These are phyloP conservation scores for Albatrellus ellisii DNA, from an alignment of 768 basidiomycete genomes.

Conservation along the genomic window DNA sequence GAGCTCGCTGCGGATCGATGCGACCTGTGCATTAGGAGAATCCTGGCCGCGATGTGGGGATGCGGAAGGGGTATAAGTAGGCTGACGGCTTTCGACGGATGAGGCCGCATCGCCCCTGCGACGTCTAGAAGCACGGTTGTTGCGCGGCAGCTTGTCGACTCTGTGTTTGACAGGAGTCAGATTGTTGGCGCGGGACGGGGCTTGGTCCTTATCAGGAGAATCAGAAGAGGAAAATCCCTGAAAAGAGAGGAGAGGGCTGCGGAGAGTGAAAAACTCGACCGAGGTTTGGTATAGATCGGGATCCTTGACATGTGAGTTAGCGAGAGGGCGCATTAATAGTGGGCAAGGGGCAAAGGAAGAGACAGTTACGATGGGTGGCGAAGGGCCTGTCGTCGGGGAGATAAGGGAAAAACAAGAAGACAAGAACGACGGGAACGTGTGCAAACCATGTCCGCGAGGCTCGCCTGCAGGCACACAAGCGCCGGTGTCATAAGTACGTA, in stretches of 20 bases:
- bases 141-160: constrained; percentile 14
- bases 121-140: constrained; percentile 12
- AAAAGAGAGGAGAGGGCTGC: constrained; percentile 10
- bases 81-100: constrained; percentile 11
- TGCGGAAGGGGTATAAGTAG: constrained; percentile 3
- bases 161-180: constrained; percentile 6
- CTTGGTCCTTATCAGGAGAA: constrained; percentile 4
- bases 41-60: constrained; percentile 9
- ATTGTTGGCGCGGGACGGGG: constrained; percentile 5
- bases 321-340: constrained; percentile 12
- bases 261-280: constrained; percentile 14
- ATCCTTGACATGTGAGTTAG: constrained; percentile 15
- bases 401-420: too few relatives aligned
- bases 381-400: constrained; percentile 18
- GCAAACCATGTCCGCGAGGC: too few relatives aligned
- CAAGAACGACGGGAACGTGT: too few relatives aligned
- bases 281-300: constrained; percentile 10
- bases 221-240: constrained; percentile 5
- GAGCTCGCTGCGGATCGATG: constrained; percentile 41
- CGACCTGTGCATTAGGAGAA: constrained; percentile 6
- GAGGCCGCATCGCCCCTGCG: constrained; percentile 13
- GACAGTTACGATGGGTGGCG: constrained; percentile 12
- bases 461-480: too few relatives aligned
- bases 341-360: neutral
- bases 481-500: too few relatives aligned